Evolutionary conservation across 768 basidiomycete species (phyloP).

Genomic region (Suillus discolor): DNA sequence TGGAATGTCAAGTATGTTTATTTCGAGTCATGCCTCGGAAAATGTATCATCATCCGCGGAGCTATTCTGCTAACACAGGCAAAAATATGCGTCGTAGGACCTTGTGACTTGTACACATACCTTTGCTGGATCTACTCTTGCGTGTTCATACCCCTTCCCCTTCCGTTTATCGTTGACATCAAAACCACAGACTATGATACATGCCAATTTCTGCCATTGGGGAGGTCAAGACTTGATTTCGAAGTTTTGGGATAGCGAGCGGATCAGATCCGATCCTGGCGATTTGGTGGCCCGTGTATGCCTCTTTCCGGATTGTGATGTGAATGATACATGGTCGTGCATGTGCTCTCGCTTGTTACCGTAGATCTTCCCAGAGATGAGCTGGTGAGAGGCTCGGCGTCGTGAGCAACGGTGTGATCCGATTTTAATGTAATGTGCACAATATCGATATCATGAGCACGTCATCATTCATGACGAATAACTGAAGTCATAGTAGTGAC

Average conservation of each 20-base stretch:
- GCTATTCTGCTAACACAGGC: not conserved
- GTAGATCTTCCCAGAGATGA: not conserved
- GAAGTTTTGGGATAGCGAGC: not conserved
- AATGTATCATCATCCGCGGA: not conserved
- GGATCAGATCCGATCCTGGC: not conserved
- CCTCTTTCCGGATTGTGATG: not conserved
- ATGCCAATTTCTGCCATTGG: not conserved
- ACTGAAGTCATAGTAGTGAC: too few species aligned
- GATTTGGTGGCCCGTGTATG: not conserved
- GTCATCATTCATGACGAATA: too few species aligned
- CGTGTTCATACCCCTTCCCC: not conserved
- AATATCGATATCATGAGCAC: too few species aligned
- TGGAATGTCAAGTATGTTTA: constrained; percentile 3
- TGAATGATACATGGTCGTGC: not conserved
- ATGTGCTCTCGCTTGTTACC: not conserved
- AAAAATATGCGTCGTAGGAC: not conserved
- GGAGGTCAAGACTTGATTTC: not conserved
- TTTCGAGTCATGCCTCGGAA: not conserved
- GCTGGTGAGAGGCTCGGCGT: too few species aligned
- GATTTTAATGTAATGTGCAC: too few species aligned
- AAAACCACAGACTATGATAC: not conserved
- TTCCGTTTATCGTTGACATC: not conserved
- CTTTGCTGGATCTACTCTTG: not conserved
- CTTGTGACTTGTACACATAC: not conserved
- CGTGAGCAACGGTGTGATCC: too few species aligned